Percentiles rank a stretch among this genome's conserved stretches.
Evolutionary conservation across 331 rosid species (phyloP).

Genomic region (Cydonia oblonga): DNA sequence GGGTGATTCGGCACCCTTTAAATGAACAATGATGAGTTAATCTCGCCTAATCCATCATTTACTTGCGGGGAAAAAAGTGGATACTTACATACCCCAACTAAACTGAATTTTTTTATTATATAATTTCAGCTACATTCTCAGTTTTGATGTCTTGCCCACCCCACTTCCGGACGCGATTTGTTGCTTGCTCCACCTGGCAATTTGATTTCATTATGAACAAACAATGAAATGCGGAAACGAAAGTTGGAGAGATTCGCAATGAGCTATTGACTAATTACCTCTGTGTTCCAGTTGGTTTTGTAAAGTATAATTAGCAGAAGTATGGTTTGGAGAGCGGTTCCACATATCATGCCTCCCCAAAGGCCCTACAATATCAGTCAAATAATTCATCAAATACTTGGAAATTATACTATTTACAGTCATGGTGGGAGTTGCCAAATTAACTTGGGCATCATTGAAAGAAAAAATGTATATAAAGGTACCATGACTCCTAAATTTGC

Average conservation of each 20-base stretch:
- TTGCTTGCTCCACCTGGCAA: slow-evolving; percentile 35
- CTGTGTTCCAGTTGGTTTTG: slow-evolving; percentile 54
- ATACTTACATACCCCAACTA: too few species aligned
- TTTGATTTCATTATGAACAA: neutral
- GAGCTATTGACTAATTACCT: slow-evolving; percentile 13
- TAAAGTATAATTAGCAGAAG: slow-evolving; percentile 32
- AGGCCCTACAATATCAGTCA: slow-evolving; percentile 37
- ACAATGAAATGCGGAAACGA: neutral
- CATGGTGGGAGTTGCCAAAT: too few species aligned
- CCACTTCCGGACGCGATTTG: slow-evolving; percentile 18
- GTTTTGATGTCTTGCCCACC: neutral
- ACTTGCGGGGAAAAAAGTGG: too few species aligned
- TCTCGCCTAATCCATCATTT: too few species aligned
- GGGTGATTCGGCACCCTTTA: too few species aligned
- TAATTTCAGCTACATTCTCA: neutral
- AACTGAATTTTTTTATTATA: too few species aligned
- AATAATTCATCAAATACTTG: neutral
- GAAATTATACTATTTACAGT: too few species aligned
- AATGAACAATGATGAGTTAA: too few species aligned
- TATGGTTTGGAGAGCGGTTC: slow-evolving; percentile 42
- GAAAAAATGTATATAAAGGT: too few species aligned
- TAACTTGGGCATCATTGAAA: neutral
- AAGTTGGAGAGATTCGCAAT: neutral
- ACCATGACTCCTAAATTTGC: slow-evolving; percentile 61
- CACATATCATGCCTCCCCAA: slow-evolving; percentile 51